Evolutionary conservation across 306 rosid species (phyloP).

Genomic region (Corylus heterophylla): DNA sequence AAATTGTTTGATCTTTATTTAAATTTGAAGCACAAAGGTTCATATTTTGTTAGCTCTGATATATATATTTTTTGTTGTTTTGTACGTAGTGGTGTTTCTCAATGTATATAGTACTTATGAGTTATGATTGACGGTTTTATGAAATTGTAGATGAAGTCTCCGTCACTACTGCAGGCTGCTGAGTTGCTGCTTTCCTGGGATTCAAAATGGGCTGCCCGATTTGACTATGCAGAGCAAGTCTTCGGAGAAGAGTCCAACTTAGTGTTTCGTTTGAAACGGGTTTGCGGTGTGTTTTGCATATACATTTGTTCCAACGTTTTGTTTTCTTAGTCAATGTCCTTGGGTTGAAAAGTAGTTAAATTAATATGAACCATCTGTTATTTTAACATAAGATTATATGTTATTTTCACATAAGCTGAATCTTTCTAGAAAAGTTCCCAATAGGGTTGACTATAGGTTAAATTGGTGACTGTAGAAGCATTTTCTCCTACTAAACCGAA

Average conservation of each 20-base stretch:
- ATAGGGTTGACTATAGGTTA: no score
- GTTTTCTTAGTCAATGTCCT: no score
- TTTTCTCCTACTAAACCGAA: no score
- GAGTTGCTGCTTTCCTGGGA: constrained; percentile 4
- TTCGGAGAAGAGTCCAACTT: constrained; percentile 64
- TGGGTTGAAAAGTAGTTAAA: no score
- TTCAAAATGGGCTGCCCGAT: constrained; percentile 64
- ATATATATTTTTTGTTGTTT: background rate
- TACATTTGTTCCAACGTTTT: no score
- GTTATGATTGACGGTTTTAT: constrained; percentile 20
- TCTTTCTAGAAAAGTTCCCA: no score
- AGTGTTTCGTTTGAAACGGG: constrained; percentile 16
- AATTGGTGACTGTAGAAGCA: no score
- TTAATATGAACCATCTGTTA: no score
- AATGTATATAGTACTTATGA: background rate
- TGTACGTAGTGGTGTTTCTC: background rate
- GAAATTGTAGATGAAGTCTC: constrained; percentile 23
- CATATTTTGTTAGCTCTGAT: background rate
- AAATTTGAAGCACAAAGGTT: constrained; percentile 11
- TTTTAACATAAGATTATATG: no score
- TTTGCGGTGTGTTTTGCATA: no score
- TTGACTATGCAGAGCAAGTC: constrained; percentile 81
- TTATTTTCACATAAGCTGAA: no score
- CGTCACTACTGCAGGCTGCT: no score
- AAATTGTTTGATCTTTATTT: constrained; percentile 4